Base-by-base conservation (phyloP, 192 early-diverging fungal genomes). In the Borealophlyctis nickersoniae region DNA sequence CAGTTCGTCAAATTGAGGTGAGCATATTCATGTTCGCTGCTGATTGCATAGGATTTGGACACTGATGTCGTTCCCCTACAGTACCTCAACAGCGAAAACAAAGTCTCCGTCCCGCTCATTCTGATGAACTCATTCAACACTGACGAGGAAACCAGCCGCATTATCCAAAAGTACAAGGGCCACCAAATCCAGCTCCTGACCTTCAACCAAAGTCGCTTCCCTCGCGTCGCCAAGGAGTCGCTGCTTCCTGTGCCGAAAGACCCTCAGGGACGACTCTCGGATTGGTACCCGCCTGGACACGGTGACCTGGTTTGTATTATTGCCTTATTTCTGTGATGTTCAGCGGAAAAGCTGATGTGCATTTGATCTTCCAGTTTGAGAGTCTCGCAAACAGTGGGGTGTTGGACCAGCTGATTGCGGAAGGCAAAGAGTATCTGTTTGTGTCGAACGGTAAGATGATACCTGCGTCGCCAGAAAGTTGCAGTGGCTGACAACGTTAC, bases 101-200 rank as follows among this genome's bases (percentile, higher is more conserved):
- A 89, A 54, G 93, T 95, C 59, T 84, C 88, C 51, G 95, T 99
- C 7, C 97, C 97, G 3, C 87, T 98, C 66, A 96, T 99, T 59
- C 82, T 98, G 52, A 99, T 99, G 97, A 99, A 99, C 84, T 99
- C 97, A n/a, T 98, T 99, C 87, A 99, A 99, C 78, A 99, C 97
- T 3, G 95, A 99, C 74, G 89, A 90, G 16, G 97, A 99, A 72
- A 99, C 97, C 49, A 83, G 87, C 73, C 88, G 93, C 60, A 95
- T 99, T 76, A 92, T 98, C 67, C 97, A 98, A 87, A 99, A 99
- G 77, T 98, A 99, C 82, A 85, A 80, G 53, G 83, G 79, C 35
- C 95, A 99, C 77, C 89, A 93, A 64, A 83, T 98, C 53, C 83
- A 90, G 67, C 90, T 99, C 65, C 74, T 95, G 64, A 99, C 95